phyloP scores from a whole-genome alignment of 305 asterid genomes.

The Andrographis paniculata region DNA sequence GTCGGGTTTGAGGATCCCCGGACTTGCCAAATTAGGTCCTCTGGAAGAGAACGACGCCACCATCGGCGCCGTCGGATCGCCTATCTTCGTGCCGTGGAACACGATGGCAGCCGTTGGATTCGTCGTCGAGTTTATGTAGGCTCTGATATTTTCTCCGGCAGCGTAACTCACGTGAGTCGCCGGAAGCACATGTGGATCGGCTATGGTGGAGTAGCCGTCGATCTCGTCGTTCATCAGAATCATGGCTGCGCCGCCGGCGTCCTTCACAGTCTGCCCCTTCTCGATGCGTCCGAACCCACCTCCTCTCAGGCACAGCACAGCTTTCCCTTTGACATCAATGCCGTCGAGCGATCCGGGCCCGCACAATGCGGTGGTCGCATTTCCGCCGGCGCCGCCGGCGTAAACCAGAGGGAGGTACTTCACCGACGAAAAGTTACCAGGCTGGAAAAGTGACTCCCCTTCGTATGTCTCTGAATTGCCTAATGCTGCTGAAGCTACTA shows the following conservation, averaged over 20 bases:
- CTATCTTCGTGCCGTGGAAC: constrained; percentile 10
- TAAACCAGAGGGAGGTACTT: constrained; percentile 35
- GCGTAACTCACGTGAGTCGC: constrained; percentile 35
- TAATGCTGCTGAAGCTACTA: constrained; percentile 21
- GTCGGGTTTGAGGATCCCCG: constrained; percentile 37
- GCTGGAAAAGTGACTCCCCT: constrained; percentile 47
- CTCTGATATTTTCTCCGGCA: constrained; percentile 29
- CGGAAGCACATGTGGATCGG: constrained; percentile 45
- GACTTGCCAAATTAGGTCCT: constrained; percentile 19
- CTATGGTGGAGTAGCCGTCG: constrained; percentile 28
- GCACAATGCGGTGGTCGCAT: constrained; percentile 20
- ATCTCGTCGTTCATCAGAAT: constrained; percentile 32
- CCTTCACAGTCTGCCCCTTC: constrained; percentile 37
- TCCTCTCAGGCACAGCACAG: constrained; percentile 41
- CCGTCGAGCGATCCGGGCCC: constrained; percentile 26
- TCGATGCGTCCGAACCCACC: constrained; percentile 23
- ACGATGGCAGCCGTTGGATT: constrained; percentile 27
- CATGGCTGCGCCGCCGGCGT: constrained; percentile 55
- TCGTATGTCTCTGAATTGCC: constrained; percentile 23
- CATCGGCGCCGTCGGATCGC: neutral
- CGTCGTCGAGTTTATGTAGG: constrained; percentile 37
- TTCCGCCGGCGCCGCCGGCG: constrained; percentile 31
- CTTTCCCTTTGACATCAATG: constrained; percentile 33
- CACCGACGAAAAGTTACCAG: constrained; percentile 23
- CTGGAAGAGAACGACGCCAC: neutral